Base-by-base conservation (phyloP, 1,139 yeast species). In the Magnusiomyces sp. region DNA sequence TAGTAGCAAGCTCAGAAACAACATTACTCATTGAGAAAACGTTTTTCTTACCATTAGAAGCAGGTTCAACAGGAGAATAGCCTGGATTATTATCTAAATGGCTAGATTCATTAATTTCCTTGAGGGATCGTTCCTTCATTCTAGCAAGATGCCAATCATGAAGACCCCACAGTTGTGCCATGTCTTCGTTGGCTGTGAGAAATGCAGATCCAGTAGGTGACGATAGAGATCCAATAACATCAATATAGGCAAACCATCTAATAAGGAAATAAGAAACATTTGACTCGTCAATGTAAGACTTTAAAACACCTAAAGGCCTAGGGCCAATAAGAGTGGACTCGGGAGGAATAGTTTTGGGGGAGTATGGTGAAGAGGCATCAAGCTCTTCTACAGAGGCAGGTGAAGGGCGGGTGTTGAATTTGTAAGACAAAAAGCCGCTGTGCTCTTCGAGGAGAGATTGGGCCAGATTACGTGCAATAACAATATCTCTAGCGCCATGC, bases 221-320 rank as follows among this genome's bases (percentile, higher is more conserved):
- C 31, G 63, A 58, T 34, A 83, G 66, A 1, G 82, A 76, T 0
- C 89, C 87, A 38, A 84, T 73, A 1, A 82, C 79, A 58, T 83
- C 90, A 45, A 82, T 70, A 58, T 82, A 85, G 0, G 82, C 83
- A 60, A 80, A 81, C 84, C 90, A 81, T 51, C 92, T 67, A 61
- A 80, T 71, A 50, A 85, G 67, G 59, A 85, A 84, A 56, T 73
- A 81, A 1, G 80, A 66, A 10, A 81, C 71, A 56, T 79, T 76
- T 6, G 70, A 63, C 44, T 67, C 70, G 42, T 59, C 51, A 5
- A 59, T 47, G 20, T 52, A 56, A 23, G 55, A 55, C 40, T 54
- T 56, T 17, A 59, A 43, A 13, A 61, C 50, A 23, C 62, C 54
- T 1, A 59, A 49, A 2, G 62, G 62, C 43, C 56, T 60, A 3